phyloP scores from a whole-genome alignment of 345 rosid genomes.

The Ceriops zippeliana region DNA sequence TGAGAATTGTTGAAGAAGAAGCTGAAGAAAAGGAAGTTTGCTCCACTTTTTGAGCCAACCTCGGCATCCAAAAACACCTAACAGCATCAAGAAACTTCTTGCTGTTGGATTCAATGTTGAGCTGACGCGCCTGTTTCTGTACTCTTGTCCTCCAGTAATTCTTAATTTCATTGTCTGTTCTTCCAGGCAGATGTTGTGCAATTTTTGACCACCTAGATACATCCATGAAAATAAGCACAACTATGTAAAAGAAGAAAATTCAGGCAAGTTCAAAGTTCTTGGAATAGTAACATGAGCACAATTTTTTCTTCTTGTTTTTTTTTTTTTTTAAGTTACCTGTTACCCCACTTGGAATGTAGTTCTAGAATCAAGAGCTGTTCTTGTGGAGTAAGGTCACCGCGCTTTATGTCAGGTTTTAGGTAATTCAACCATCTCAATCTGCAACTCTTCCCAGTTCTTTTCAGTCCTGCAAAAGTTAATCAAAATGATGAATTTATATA shows the following conservation, averaged over 20 bases:
- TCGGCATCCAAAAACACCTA: conserved; percentile 86
- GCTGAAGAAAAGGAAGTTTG: conserved; percentile 8
- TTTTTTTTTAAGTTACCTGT: conserved; percentile 42
- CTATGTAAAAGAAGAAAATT: too few species aligned
- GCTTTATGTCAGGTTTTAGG: conserved; percentile 88
- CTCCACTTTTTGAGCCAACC: conserved; percentile 55
- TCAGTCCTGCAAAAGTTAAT: conserved; percentile 47
- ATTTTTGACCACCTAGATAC: conserved; percentile 85
- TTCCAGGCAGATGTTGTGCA: conserved; percentile 87
- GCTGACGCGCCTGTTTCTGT: conserved; percentile 89
- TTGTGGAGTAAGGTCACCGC: conserved; percentile 88
- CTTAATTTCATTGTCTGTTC: conserved; percentile 95
- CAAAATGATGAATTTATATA: too few species aligned
- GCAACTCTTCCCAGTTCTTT: conserved; percentile 95
- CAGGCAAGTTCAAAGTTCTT: too few species aligned
- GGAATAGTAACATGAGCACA: too few species aligned
- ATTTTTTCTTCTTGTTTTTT: too few species aligned
- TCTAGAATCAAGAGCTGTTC: conserved; percentile 95
- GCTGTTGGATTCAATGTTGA: conserved; percentile 85
- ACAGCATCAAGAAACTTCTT: conserved; percentile 80
- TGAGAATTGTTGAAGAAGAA: not conserved
- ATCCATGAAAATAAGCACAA: not conserved
- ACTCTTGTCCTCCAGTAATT: conserved; percentile 99
- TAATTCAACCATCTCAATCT: conserved; percentile 91
- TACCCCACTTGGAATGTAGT: conserved; percentile 96